These are phyloP conservation scores for Paracamarosporium sp. DNA, from an alignment of 2,329 filamentous ascomycete species.

Conservation along the genomic window DNA sequence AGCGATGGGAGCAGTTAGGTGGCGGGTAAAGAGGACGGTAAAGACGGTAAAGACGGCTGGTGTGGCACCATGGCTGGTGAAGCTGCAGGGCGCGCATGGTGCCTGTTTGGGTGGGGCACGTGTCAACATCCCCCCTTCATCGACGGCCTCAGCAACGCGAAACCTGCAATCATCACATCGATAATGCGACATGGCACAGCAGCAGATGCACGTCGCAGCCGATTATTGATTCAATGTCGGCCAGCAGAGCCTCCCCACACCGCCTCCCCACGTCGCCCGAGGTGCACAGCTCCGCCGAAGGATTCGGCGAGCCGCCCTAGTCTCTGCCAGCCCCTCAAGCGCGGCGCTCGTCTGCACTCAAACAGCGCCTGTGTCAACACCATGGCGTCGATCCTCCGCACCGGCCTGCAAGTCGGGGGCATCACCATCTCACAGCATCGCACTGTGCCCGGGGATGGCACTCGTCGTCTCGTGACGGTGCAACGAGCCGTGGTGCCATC, in stretches of 20 bases:
- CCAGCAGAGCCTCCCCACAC: neutral
- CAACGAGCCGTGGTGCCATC: neutral
- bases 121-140: neutral
- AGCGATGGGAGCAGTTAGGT: neutral
- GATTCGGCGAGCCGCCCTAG: neutral
- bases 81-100: constrained; percentile 7
- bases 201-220: neutral
- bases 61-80: neutral
- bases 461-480: neutral
- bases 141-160: neutral
- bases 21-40: neutral
- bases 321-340: neutral
- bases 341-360: neutral
- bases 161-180: neutral
- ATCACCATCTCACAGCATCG: neutral
- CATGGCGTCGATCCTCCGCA: constrained; percentile 4
- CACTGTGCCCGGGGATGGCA: neutral
- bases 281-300: neutral
- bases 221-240: neutral
- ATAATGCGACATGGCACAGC: neutral
- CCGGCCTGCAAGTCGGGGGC: neutral
- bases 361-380: neutral
- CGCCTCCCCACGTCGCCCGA: neutral
- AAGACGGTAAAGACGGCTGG: neutral
- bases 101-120: constrained; percentile 1